phyloP scores from a whole-genome alignment of 2,329 filamentous ascomycete genomes.

The Fusarium udum region DNA sequence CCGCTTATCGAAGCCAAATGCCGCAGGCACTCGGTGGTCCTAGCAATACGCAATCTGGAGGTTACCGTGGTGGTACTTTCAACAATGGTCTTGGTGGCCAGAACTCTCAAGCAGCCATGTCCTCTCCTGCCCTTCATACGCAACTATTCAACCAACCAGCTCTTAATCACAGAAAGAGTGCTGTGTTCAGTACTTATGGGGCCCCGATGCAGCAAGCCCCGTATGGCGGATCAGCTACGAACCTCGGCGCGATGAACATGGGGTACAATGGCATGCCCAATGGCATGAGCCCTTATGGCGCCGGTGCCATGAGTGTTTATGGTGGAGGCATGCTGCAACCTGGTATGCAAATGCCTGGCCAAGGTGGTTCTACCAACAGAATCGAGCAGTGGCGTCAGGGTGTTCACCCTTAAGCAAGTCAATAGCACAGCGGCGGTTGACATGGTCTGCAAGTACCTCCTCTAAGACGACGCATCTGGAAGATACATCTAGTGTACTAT shows the following conservation, averaged over 20 bases:
- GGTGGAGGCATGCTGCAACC: slow-evolving; percentile 44
- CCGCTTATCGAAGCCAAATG: slow-evolving; percentile 60
- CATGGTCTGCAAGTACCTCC: background rate
- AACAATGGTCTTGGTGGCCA: slow-evolving; percentile 62
- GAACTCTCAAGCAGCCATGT: slow-evolving; percentile 40
- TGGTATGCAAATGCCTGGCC: slow-evolving; percentile 43
- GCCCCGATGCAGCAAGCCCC: slow-evolving; percentile 38
- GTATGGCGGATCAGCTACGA: slow-evolving; percentile 41
- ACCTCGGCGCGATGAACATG: slow-evolving; percentile 32
- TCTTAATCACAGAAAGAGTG: slow-evolving; percentile 45
- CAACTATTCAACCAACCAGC: slow-evolving; percentile 36
- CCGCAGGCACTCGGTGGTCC: slow-evolving; percentile 52
- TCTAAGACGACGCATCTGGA: background rate
- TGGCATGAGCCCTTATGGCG: slow-evolving; percentile 34
- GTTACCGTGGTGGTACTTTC: slow-evolving; percentile 62
- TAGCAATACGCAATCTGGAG: slow-evolving; percentile 51
- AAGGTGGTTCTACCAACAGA: slow-evolving; percentile 46
- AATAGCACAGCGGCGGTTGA: background rate
- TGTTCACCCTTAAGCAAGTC: slow-evolving; percentile 46
- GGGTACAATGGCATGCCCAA: slow-evolving; percentile 38
- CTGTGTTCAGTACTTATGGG: slow-evolving; percentile 46
- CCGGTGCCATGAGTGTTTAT: slow-evolving; percentile 41
- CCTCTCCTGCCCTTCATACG: slow-evolving; percentile 41
- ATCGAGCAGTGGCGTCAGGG: slow-evolving; percentile 57
- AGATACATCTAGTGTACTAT: slow-evolving; percentile 14